Percentiles rank a stretch among this genome's conserved stretches.
phyloP scores from a whole-genome alignment of 352 stramenopile genomes.

The Lagenidium giganteum region DNA sequence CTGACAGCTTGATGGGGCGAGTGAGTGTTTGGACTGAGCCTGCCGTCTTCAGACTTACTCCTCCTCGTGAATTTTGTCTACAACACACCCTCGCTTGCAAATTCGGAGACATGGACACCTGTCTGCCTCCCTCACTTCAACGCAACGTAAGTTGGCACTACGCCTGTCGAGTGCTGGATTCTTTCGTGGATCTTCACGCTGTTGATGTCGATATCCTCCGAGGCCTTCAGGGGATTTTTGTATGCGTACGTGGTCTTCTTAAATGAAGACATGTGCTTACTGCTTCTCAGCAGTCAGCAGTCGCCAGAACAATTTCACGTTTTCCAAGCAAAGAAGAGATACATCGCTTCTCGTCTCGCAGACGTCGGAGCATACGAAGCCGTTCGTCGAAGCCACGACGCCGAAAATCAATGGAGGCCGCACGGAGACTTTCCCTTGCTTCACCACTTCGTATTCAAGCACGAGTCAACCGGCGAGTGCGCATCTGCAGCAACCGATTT shows the following conservation, averaged over 20 bases:
- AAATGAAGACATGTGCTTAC: slow-evolving; percentile 38
- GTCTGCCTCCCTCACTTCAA: slow-evolving; percentile 68
- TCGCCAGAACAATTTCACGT: slow-evolving; percentile 62
- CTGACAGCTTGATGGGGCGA: background rate
- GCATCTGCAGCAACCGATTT: slow-evolving; percentile 32
- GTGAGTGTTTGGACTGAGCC: background rate
- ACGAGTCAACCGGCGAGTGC: slow-evolving; percentile 59
- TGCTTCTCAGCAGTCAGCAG: slow-evolving; percentile 67
- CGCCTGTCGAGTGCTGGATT: background rate
- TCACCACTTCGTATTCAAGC: slow-evolving; percentile 69
- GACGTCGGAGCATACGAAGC: slow-evolving; percentile 31
- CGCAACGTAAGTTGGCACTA: slow-evolving; percentile 26
- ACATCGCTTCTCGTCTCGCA: slow-evolving; percentile 31
- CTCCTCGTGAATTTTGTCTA: slow-evolving; percentile 74
- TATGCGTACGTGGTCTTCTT: slow-evolving; percentile 75
- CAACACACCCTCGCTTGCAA: slow-evolving; percentile 50
- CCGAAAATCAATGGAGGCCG: slow-evolving; percentile 38
- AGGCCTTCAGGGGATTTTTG: slow-evolving; percentile 45
- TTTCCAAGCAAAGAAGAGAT: slow-evolving; percentile 59
- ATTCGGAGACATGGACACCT: slow-evolving; percentile 68
- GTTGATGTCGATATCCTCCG: background rate
- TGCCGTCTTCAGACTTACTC: slow-evolving; percentile 38
- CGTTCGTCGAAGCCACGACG: slow-evolving; percentile 18
- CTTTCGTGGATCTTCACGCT: background rate
- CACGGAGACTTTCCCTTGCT: slow-evolving; percentile 51